phyloP scores from a whole-genome alignment of 1,284 basidiomycete species.

The Leccinum cinnamomeum region DNA sequence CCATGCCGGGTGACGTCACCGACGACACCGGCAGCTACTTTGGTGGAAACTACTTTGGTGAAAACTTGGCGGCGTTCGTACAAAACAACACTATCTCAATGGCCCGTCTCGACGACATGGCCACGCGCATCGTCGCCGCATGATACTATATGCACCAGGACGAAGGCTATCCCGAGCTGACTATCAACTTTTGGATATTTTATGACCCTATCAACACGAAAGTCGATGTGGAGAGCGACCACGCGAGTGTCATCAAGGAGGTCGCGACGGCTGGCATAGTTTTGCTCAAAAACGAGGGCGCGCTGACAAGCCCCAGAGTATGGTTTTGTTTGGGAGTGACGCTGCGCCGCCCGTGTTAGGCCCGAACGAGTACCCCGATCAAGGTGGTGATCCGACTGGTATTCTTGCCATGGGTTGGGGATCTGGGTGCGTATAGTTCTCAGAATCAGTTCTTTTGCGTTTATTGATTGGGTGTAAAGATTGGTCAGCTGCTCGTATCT shows the following conservation, averaged over 20 bases:
- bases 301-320: conserved; percentile 41
- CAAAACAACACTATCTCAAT: conserved; percentile 37
- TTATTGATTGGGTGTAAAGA: conserved; percentile 23
- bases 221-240: conserved; percentile 62
- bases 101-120: conserved; percentile 66
- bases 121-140: conserved; percentile 59
- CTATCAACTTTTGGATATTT: conserved; percentile 51
- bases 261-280: conserved; percentile 73
- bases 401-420: conserved; percentile 68
- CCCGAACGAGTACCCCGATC: conserved; percentile 57
- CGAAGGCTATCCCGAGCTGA: conserved; percentile 53
- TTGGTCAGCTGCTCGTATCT: conserved; percentile 40
- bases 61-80: conserved; percentile 42
- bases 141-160: conserved; percentile 63
- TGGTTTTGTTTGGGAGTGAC: conserved; percentile 46
- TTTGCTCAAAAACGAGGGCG: conserved; percentile 71
- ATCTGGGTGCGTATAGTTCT: conserved; percentile 40
- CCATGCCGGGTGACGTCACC: conserved; percentile 43
- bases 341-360: conserved; percentile 55
- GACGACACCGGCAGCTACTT: conserved; percentile 25
- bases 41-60: conserved; percentile 44
- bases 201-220: conserved; percentile 49
- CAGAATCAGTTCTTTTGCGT: not conserved
- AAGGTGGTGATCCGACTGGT: conserved; percentile 48
- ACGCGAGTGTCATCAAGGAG: conserved; percentile 57